These are phyloP conservation scores for Panellus pusillus DNA, from an alignment of 768 basidiomycete genomes.

Conservation along the genomic window DNA sequence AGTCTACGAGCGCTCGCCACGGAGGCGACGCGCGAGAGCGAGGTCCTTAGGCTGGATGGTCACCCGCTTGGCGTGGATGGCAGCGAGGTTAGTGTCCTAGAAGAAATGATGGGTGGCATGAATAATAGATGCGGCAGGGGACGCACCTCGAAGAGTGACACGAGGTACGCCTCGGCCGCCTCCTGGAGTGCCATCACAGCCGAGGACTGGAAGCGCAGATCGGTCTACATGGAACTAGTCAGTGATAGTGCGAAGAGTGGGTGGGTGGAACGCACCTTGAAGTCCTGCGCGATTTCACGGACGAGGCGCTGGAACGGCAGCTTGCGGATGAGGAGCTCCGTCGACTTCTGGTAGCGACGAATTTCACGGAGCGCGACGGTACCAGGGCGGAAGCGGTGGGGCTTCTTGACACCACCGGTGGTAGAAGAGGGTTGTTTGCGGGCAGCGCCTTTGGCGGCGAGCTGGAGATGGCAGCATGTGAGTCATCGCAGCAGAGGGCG, in stretches of 20 bases:
- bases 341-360: conserved; percentile 63
- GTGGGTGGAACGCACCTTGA: conserved; percentile 50
- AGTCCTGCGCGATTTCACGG: conserved; percentile 81
- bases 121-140: conserved; percentile 39
- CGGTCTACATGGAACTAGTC: conserved; percentile 43
- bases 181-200: conserved; percentile 70
- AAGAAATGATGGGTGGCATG: not conserved
- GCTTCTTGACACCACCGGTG: conserved; percentile 76
- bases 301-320: conserved; percentile 73
- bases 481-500: conserved; percentile 15
- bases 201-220: conserved; percentile 75
- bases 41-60: conserved; percentile 85
- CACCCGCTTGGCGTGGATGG: conserved; percentile 83
- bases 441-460: conserved; percentile 55
- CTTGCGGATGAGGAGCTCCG: conserved; percentile 64
- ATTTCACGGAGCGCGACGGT: conserved; percentile 80
- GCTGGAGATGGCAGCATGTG: conserved; percentile 27
- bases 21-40: conserved; percentile 72
- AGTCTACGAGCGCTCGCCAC: conserved; percentile 47
- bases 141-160: conserved; percentile 64
- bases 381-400: conserved; percentile 79
- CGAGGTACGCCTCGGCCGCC: conserved; percentile 67
- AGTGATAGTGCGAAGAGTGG: not conserved
- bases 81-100: conserved; percentile 62
- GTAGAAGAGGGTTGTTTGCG: conserved; percentile 56